Evolutionary conservation across 306 rosid genomes (phyloP).

Genomic region (Inga laurina): DNA sequence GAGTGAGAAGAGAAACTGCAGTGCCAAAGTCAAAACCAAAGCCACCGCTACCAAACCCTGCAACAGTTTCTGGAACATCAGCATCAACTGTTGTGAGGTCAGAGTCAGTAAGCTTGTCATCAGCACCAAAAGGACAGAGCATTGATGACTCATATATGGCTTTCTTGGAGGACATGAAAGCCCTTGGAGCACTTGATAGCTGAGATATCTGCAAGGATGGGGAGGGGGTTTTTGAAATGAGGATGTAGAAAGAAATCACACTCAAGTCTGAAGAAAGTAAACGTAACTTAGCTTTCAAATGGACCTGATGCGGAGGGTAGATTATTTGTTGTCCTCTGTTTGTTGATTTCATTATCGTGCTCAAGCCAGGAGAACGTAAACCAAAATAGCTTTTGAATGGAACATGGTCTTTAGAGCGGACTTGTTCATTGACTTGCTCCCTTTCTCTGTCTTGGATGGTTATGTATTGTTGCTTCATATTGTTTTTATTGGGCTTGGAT

Average conservation of each 20-base stretch:
- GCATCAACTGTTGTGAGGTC: slow-evolving; percentile 51
- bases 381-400: neutral
- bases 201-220: slow-evolving; percentile 29
- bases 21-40: slow-evolving; percentile 69
- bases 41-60: slow-evolving; percentile 39
- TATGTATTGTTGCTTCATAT: neutral
- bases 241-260: neutral
- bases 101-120: slow-evolving; percentile 51
- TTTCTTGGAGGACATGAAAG: slow-evolving; percentile 92
- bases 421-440: neutral
- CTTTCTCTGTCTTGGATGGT: neutral
- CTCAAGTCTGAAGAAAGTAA: neutral
- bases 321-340: neutral
- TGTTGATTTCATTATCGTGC: neutral
- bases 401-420: neutral
- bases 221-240: slow-evolving; percentile 1
- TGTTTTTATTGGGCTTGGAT: neutral
- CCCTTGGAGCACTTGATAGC: slow-evolving; percentile 85
- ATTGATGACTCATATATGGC: slow-evolving; percentile 80
- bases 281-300: neutral
- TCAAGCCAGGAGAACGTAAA: neutral
- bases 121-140: slow-evolving; percentile 69
- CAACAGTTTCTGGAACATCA: slow-evolving; percentile 40
- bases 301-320: neutral
- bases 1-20: slow-evolving; percentile 86